Evolutionary conservation across 2,329 filamentous ascomycete species (phyloP).

Genomic region (Aciculosporium take): DNA sequence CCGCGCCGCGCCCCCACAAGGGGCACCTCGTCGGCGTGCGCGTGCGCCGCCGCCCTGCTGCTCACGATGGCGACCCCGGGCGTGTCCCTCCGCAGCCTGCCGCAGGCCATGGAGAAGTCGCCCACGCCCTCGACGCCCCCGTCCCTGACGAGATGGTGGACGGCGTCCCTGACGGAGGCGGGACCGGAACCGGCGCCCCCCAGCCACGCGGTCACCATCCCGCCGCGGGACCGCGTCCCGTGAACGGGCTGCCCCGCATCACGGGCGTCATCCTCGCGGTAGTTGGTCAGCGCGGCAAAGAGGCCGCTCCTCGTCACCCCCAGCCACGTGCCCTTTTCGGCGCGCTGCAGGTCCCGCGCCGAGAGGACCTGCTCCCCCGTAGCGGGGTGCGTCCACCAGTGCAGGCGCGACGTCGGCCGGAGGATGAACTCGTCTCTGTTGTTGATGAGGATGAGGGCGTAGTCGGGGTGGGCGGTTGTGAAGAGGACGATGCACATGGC

Average conservation of each 20-base stretch:
- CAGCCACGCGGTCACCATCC: constrained; percentile 50
- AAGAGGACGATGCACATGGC: constrained; percentile 65
- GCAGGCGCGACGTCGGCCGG: constrained; percentile 46
- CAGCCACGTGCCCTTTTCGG: constrained; percentile 51
- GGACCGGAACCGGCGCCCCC: constrained; percentile 32
- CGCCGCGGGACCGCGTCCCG: constrained; percentile 44
- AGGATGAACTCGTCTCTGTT: constrained; percentile 65
- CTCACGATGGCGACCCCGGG: constrained; percentile 13
- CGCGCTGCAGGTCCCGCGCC: constrained; percentile 45
- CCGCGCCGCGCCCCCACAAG: constrained; percentile 39
- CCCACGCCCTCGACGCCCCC: constrained; percentile 45
- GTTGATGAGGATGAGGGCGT: constrained; percentile 60
- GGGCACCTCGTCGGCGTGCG: constrained; percentile 38
- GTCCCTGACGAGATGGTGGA: constrained; percentile 36
- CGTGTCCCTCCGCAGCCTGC: constrained; percentile 36
- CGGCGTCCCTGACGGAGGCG: constrained; percentile 33
- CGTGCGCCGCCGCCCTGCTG: neutral
- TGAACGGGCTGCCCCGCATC: constrained; percentile 38
- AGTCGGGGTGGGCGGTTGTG: constrained; percentile 61
- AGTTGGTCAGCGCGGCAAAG: constrained; percentile 53
- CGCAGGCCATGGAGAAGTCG: constrained; percentile 53
- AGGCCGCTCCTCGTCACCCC: constrained; percentile 46
- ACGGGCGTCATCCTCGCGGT: constrained; percentile 38
- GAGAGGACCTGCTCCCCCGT: constrained; percentile 37
- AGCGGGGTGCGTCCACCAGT: constrained; percentile 43